phyloP scores from a whole-genome alignment of 805 yeast species.

The Komagataella populi region DNA sequence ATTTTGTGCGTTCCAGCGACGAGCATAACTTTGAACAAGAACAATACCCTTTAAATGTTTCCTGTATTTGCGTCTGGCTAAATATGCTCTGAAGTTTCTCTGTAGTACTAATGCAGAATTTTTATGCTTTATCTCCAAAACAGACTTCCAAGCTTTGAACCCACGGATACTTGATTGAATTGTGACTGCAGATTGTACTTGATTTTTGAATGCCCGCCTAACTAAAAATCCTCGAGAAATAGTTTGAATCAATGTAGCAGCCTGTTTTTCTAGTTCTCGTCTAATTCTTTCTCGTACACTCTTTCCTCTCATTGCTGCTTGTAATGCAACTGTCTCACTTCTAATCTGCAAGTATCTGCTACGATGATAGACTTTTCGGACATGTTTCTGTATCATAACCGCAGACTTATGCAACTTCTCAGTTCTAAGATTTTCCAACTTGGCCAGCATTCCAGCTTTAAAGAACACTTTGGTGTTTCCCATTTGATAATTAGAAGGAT shows the following conservation, averaged over 20 bases:
- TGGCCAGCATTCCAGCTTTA: constrained; percentile 93
- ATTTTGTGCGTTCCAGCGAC: constrained; percentile 61
- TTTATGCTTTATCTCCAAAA: constrained; percentile 34
- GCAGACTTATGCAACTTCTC: constrained; percentile 72
- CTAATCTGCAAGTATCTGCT: constrained; percentile 42
- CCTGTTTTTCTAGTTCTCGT: constrained; percentile 38
- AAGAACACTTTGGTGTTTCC: constrained; percentile 92
- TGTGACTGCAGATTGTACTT: constrained; percentile 23
- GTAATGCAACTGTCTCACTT: constrained; percentile 39
- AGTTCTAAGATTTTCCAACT: constrained; percentile 72
- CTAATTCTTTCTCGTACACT: constrained; percentile 41
- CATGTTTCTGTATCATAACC: constrained; percentile 70
- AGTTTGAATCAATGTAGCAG: constrained; percentile 67
- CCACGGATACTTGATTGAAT: constrained; percentile 40
- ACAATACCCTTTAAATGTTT: constrained; percentile 42
- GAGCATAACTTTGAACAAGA: constrained; percentile 60
- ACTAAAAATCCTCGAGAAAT: constrained; percentile 38
- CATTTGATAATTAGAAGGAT: constrained; percentile 61
- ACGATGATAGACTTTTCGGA: constrained; percentile 54
- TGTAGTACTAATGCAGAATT: constrained; percentile 65
- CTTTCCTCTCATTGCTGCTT: constrained; percentile 51
- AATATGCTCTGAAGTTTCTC: constrained; percentile 53
- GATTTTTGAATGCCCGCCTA: constrained; percentile 23
- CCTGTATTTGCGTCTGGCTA: constrained; percentile 40
- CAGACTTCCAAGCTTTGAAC: constrained; percentile 35